Evolutionary conservation across 2,329 filamentous ascomycete species (phyloP).

Genomic region (Lizonia empirigonia): DNA sequence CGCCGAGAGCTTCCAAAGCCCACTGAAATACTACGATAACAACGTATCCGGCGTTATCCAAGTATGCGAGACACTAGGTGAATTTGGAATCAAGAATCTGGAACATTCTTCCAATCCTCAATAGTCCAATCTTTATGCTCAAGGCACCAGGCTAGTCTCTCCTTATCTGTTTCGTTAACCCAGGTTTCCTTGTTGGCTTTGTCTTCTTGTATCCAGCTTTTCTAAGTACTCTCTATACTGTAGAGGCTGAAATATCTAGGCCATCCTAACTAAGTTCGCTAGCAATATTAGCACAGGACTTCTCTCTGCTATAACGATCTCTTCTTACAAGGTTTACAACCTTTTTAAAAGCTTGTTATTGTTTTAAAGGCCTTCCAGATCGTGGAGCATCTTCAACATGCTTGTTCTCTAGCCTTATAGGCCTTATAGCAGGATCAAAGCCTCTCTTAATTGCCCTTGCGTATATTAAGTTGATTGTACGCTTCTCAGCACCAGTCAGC

Average conservation of each 20-base stretch:
- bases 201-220: constrained; percentile 7
- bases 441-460: too few relatives aligned
- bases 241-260: constrained; percentile 8
- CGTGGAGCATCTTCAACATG: too few relatives aligned
- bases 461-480: too few relatives aligned
- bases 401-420: too few relatives aligned
- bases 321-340: not conserved
- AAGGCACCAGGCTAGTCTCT: not conserved
- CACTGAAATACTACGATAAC: constrained; percentile 67
- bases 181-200: constrained; percentile 15
- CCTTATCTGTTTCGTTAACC: constrained; percentile 13
- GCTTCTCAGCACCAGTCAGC: too few relatives aligned
- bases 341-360: not conserved
- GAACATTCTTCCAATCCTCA: constrained; percentile 61
- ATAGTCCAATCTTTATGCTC: not conserved
- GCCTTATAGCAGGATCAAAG: too few relatives aligned
- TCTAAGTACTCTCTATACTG: constrained; percentile 13
- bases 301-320: constrained; percentile 19
- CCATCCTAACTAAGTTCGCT: constrained; percentile 9
- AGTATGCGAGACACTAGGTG: constrained; percentile 59
- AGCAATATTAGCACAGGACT: constrained; percentile 20
- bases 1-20: constrained; percentile 62
- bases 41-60: constrained; percentile 66
- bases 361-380: too few relatives aligned
- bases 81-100: constrained; percentile 64